Base-by-base conservation (phyloP, 805 yeast species). In the Monosporozyma solicola region DNA sequence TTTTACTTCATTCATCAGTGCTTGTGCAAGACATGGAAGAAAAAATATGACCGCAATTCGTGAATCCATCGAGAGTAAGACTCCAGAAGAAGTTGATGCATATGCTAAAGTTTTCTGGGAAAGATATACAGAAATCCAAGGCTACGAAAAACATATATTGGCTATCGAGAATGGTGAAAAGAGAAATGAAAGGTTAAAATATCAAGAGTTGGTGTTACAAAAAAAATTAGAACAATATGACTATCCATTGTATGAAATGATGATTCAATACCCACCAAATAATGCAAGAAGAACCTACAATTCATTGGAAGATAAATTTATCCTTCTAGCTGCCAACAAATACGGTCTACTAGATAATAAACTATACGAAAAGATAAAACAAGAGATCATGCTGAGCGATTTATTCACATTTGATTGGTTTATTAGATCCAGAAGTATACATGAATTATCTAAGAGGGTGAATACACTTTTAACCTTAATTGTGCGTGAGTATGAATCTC, bases 211-310 rank as follows among this genome's bases (percentile, higher is more conserved):
- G 50, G 68, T 84, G 9, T 69, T 86, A 39, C 74, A 73, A 2
- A 69, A 66, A 33, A 85, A 85, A 59, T 69, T 85, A 57, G 74
- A 74, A 47, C 77, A 74, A 52, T 72, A 75, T 44, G 72, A 73
- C n/a, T 79, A 77, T 53, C 90, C 91, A 0, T 64, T 85, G 24
- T 81, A 81, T 47, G 82, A 84, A 45, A 69, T 87, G 66, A 69
- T 69, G 3, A 82, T 87, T 25, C 85, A 80, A 52, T 87, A 85
- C 55, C 92, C 94, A 0, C 91, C 91, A n/a, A 86, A 85, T 63
- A 86, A 85, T 64, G 85, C 94, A 11, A 85, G 86, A 61, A 72
- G 90, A 59, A 76, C 85, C 8, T 87, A 84, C 60, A 80, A 87
- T 8, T 79, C 80, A 33, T 66, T 76, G 0, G 95, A 87, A 62